Base-by-base conservation (phyloP, 176 grass and related monocot genomes). In the Zoysia pacifica region DNA sequence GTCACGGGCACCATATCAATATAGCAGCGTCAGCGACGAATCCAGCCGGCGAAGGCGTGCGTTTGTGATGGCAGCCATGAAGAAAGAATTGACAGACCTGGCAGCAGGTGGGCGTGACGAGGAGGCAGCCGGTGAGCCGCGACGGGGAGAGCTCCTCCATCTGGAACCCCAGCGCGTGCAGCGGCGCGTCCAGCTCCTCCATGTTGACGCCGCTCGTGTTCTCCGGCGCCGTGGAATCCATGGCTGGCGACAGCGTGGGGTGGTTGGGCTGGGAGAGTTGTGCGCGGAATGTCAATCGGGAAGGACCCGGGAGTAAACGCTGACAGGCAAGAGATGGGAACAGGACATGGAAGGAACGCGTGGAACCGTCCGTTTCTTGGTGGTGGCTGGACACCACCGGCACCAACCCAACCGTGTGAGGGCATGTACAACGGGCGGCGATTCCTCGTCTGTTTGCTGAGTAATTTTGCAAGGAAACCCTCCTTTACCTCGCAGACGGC, bases 141-240 rank as follows among this genome's bases (percentile, higher is more conserved):
- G 73, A 64, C 10, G 91, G 63, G n/a, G 89, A 90, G 74, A 97
- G 67, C 54, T 56, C 69, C 4, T 92, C 87, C 47, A 97, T 85
- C 85, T 90, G 70, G 66, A 94, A 97, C 18, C 94, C 91, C 16
- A 94, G 28, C 78, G 78, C 69, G 80, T 97, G 74, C 42, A 94
- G 85, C 54, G 80, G 45, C 28, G 58, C 1, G 83, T 92, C 91
- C 59, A 97, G 73, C 81, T 97, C 89, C 0, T 41, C 69, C 49
- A 72, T 88, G 65, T 81, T 85, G 18, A 45, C 20, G 20, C 37
- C 61, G 35, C 11, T 0, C 19, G 48, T 15, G 15, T 55, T 16
- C 1, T 43, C 44, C n/a, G 28, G 5, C 40, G 48, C 7, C 19
- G 58, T 15, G 16, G n/a, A 6, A 64, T 11, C 63, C 28, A 9